Conservation (phyloP, 768 basidiomycete genomes). For the Amanita pallidorosea region DNA sequence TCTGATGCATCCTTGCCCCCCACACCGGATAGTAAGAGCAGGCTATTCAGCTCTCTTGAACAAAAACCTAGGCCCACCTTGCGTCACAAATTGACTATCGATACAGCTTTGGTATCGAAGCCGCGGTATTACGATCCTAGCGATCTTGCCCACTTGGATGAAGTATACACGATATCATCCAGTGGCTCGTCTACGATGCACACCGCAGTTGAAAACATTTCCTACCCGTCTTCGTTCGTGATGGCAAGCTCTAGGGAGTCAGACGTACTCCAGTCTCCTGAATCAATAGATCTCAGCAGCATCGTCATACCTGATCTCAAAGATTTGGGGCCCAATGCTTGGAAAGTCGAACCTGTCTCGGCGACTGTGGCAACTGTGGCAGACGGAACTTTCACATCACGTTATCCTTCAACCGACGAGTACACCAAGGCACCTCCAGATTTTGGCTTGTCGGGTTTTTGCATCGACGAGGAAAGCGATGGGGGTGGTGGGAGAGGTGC, state of each 20-base stretch:
- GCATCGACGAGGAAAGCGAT: not conserved
- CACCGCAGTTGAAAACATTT: constrained; percentile 50
- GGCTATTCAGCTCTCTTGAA: constrained; percentile 18
- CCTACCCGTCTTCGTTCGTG: constrained; percentile 2
- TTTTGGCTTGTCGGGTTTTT: constrained; percentile 2
- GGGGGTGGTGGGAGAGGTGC: constrained; percentile 4
- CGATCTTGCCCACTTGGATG: constrained; percentile 27
- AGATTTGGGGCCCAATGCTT: not conserved
- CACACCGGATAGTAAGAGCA: constrained; percentile 40
- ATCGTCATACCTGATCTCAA: not conserved
- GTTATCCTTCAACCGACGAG: not conserved
- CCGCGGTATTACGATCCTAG: constrained; percentile 37
- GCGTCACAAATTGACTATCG: constrained; percentile 44
- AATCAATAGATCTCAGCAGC: constrained; percentile 2
- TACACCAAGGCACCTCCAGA: not conserved
- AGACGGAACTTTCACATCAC: not conserved
- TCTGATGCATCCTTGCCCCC: constrained; percentile 38
- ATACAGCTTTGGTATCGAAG: constrained; percentile 35
- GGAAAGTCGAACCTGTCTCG: not conserved
- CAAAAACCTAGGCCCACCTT: constrained; percentile 21
- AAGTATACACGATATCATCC: constrained; percentile 16
- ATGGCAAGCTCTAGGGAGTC: constrained; percentile 1
- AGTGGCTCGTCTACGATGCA: constrained; percentile 60
- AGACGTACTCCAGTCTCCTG: not conserved
- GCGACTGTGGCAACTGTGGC: not conserved